Percentiles rank a stretch among this genome's conserved stretches.
Evolutionary conservation across 1,284 basidiomycete species (phyloP).

Genomic region (Marasmius oreades): DNA sequence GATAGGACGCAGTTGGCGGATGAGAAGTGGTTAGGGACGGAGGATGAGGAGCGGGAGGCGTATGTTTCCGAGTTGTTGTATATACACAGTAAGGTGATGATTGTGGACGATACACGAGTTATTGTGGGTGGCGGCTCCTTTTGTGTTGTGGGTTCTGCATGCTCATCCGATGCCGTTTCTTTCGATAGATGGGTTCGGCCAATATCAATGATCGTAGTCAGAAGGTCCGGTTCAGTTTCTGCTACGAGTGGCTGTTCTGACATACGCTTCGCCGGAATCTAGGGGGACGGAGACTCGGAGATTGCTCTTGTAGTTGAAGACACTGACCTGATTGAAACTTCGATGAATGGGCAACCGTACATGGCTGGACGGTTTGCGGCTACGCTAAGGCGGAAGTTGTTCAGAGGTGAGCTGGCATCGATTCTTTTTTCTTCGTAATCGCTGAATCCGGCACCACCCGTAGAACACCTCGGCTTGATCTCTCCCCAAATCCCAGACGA

Average conservation of each 20-base stretch:
- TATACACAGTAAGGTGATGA: constrained; percentile 86
- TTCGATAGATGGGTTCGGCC: constrained; percentile 74
- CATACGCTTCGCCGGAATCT: constrained; percentile 3
- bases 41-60: constrained; percentile 79
- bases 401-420: constrained; percentile 48
- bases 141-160: not conserved
- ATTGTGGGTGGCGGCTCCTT: constrained; percentile 52
- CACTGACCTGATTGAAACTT: constrained; percentile 68
- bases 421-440: constrained; percentile 3
- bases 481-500: constrained; percentile 49
- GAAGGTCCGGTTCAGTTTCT: constrained; percentile 37
- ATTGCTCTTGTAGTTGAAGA: constrained; percentile 92
- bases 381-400: constrained; percentile 73
- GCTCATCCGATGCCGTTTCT: not conserved
- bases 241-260: not conserved
- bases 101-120: constrained; percentile 86
- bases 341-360: constrained; percentile 77
- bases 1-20: constrained; percentile 58
- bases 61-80: constrained; percentile 80
- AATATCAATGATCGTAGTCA: constrained; percentile 89
- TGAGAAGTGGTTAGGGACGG: constrained; percentile 80
- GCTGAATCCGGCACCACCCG: not conserved
- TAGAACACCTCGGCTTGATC: constrained; percentile 87
- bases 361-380: constrained; percentile 73
- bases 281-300: constrained; percentile 92